Conservation (phyloP, 306 rosid species). For the Vigna unguiculata region DNA sequence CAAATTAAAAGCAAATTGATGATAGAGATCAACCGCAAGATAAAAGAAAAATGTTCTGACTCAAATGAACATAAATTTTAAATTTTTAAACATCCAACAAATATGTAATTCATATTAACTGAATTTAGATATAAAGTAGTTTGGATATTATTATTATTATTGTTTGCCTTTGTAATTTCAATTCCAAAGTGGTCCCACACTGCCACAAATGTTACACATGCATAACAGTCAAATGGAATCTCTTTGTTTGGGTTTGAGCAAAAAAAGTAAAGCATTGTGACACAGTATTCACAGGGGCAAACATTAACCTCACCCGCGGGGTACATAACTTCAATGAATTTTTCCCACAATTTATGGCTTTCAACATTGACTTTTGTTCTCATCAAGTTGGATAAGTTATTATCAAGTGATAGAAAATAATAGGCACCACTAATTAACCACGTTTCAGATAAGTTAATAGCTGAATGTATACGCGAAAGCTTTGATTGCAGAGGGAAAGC, state of each 20-base stretch:
- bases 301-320: conserved; percentile 8
- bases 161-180: background rate
- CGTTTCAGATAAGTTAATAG: background rate
- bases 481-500: background rate
- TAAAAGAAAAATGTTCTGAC: no score
- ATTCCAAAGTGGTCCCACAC: conserved; percentile 3
- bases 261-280: conserved; percentile 3
- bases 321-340: background rate
- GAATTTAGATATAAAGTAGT: no score
- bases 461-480: background rate
- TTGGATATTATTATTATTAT: no score
- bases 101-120: no score
- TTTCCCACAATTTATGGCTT: conserved; percentile 38
- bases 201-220: background rate
- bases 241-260: conserved; percentile 2
- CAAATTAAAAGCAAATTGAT: no score
- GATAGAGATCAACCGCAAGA: no score
- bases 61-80: no score
- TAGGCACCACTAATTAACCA: background rate
- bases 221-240: conserved; percentile 22
- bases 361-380: conserved; percentile 18
- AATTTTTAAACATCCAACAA: no score
- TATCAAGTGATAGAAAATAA: background rate
- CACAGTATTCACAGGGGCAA: background rate
- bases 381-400: conserved; percentile 23